phyloP scores from a whole-genome alignment of 2,329 filamentous ascomycete species.

The Saccharata proteae region DNA sequence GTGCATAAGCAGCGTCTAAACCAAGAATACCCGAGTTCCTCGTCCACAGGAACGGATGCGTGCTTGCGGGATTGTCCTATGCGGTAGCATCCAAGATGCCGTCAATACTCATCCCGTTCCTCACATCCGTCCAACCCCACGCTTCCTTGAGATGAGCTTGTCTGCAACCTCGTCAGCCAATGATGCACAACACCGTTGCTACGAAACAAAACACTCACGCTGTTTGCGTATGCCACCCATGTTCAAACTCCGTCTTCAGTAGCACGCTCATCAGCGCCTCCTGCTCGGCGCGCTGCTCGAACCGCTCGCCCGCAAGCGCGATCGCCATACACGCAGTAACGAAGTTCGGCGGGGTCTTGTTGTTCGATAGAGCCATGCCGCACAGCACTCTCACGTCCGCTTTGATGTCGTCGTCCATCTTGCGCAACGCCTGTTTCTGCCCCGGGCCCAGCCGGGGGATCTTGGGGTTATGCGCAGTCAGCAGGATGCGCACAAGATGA shows the following conservation, averaged over 20 bases:
- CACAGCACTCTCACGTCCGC: constrained; percentile 41
- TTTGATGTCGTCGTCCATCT: constrained; percentile 34
- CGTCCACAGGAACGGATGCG: too few species aligned
- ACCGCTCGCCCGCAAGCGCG: constrained; percentile 34
- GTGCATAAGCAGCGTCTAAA: too few species aligned
- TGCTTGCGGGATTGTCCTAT: too few species aligned
- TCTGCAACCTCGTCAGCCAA: not conserved
- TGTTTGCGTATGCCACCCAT: constrained; percentile 40
- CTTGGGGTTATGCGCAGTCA: constrained; percentile 44
- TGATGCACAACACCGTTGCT: too few species aligned
- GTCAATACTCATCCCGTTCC: constrained; percentile 5
- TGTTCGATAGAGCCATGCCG: constrained; percentile 47
- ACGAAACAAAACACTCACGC: constrained; percentile 28
- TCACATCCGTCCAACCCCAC: constrained; percentile 7
- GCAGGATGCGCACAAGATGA: constrained; percentile 44
- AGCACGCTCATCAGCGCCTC: constrained; percentile 37
- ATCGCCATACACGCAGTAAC: constrained; percentile 25
- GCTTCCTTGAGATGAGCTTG: constrained; percentile 9
- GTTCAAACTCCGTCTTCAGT: constrained; percentile 35
- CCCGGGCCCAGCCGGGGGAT: constrained; percentile 37
- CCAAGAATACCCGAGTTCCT: too few species aligned
- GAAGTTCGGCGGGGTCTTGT: constrained; percentile 41
- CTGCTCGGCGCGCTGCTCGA: constrained; percentile 35
- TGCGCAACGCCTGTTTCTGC: constrained; percentile 25
- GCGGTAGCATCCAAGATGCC: constrained; percentile 5